Evolutionary conservation across 805 yeast genomes (phyloP).

Genomic region (Isabelozyma gotoi): DNA sequence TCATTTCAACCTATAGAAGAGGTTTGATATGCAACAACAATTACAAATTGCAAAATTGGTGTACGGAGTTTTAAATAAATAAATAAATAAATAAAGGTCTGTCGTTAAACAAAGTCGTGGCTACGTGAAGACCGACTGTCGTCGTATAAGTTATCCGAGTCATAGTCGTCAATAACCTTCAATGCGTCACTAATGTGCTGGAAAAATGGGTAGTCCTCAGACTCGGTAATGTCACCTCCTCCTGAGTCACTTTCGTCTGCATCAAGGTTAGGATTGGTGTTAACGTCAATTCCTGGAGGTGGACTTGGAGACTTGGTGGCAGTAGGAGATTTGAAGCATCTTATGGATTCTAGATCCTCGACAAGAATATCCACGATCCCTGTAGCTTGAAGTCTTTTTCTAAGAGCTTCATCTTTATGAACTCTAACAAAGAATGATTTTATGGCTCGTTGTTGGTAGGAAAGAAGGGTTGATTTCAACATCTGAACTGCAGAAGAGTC

Average conservation of each 20-base stretch:
- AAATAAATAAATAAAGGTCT: too few species aligned
- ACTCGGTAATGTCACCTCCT: constrained; percentile 24
- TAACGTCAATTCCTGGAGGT: not conserved
- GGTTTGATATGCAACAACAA: too few species aligned
- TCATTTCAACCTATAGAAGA: too few species aligned
- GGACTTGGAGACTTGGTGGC: not conserved
- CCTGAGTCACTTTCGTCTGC: constrained; percentile 8
- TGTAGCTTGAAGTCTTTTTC: constrained; percentile 26
- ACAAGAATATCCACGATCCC: constrained; percentile 28
- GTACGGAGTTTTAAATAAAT: too few species aligned
- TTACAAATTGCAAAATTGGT: too few species aligned
- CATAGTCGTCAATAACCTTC: constrained; percentile 37
- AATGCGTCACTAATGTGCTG: constrained; percentile 39
- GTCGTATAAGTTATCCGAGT: constrained; percentile 6
- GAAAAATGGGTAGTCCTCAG: constrained; percentile 28
- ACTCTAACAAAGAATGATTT: constrained; percentile 37
- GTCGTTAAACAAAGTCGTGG: not conserved
- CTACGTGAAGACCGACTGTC: not conserved
- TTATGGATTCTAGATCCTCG: constrained; percentile 22
- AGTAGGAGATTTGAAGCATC: constrained; percentile 15
- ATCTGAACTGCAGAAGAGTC: constrained; percentile 45
- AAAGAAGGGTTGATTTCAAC: constrained; percentile 24
- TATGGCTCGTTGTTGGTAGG: constrained; percentile 31
- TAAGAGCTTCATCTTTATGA: constrained; percentile 19
- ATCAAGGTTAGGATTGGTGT: constrained; percentile 9